Percentiles rank a stretch among this genome's conserved stretches.
Conservation (phyloP, 2,329 filamentous ascomycete species). For the Fusarium aywerte region DNA sequence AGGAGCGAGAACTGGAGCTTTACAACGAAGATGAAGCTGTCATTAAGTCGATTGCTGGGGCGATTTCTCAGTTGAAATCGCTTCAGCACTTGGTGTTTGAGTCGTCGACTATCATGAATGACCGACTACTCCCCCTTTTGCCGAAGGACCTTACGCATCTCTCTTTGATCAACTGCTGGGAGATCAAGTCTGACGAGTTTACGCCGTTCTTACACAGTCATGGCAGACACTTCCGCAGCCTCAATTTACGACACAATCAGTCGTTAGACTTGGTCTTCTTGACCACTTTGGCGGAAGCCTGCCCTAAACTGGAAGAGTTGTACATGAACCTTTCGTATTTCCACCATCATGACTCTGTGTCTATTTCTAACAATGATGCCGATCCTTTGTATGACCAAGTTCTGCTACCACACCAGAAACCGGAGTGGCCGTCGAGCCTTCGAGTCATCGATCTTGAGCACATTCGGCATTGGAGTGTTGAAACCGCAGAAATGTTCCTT, state of each 20-base stretch:
- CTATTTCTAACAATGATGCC: constrained; percentile 67
- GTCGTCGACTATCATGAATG: constrained; percentile 77
- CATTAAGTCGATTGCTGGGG: constrained; percentile 49
- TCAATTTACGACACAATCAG: constrained; percentile 82
- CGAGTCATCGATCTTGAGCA: constrained; percentile 79
- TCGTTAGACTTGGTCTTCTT: constrained; percentile 81
- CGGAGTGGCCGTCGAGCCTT: constrained; percentile 81
- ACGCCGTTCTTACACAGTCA: constrained; percentile 72
- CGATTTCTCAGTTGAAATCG: constrained; percentile 62
- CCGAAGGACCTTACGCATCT: constrained; percentile 74
- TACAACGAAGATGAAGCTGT: constrained; percentile 58
- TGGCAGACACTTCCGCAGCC: constrained; percentile 72
- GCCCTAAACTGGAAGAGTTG: constrained; percentile 76
- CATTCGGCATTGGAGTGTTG: constrained; percentile 77
- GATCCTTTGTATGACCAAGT: constrained; percentile 79
- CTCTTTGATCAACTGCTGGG: constrained; percentile 82
- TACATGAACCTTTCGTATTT: constrained; percentile 84
- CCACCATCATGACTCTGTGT: constrained; percentile 70
- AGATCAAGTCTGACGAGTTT: constrained; percentile 75
- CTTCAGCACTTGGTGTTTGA: constrained; percentile 78
- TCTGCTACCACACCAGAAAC: constrained; percentile 71
- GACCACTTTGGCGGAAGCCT: constrained; percentile 70
- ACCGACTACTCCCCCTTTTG: constrained; percentile 73
- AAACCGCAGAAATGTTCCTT: constrained; percentile 80
- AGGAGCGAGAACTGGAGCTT: constrained; percentile 47